Conservation (phyloP, 495 filamentous ascomycete genomes). For the Terfezia claveryi region DNA sequence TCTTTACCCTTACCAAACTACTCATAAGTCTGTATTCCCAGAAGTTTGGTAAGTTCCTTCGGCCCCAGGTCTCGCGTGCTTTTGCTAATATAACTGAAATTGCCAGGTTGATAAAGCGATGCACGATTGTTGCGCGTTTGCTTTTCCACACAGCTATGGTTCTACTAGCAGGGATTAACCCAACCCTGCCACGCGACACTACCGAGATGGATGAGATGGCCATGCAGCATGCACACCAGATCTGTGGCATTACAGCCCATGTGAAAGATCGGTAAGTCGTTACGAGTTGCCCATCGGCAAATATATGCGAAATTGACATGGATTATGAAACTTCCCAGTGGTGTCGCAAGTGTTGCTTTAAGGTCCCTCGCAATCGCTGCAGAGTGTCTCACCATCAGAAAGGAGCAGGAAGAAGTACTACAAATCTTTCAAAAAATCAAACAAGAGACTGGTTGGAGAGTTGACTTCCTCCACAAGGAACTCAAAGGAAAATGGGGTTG, state of each 20-base stretch:
- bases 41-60: constrained; percentile 48
- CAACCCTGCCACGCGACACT: constrained; percentile 30
- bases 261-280: constrained; percentile 38
- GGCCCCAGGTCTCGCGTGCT: not conserved
- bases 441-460: constrained; percentile 57
- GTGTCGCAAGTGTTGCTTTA: constrained; percentile 52
- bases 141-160: constrained; percentile 77
- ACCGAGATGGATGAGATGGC: constrained; percentile 48
- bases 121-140: constrained; percentile 60
- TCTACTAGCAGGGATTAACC: constrained; percentile 61
- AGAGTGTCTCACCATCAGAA: constrained; percentile 41
- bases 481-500: constrained; percentile 63
- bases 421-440: constrained; percentile 49
- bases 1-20: constrained; percentile 44
- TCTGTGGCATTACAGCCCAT: constrained; percentile 75
- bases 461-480: constrained; percentile 42
- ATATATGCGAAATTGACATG: constrained; percentile 15
- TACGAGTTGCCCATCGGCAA: constrained; percentile 7
- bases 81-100: not conserved
- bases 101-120: constrained; percentile 55
- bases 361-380: constrained; percentile 60
- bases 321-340: constrained; percentile 17
- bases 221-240: constrained; percentile 49
- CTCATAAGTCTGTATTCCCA: constrained; percentile 54
- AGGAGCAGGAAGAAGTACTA: constrained; percentile 70